phyloP scores from a whole-genome alignment of 1,284 basidiomycete genomes.

The Trichosporon coremiiforme region DNA sequence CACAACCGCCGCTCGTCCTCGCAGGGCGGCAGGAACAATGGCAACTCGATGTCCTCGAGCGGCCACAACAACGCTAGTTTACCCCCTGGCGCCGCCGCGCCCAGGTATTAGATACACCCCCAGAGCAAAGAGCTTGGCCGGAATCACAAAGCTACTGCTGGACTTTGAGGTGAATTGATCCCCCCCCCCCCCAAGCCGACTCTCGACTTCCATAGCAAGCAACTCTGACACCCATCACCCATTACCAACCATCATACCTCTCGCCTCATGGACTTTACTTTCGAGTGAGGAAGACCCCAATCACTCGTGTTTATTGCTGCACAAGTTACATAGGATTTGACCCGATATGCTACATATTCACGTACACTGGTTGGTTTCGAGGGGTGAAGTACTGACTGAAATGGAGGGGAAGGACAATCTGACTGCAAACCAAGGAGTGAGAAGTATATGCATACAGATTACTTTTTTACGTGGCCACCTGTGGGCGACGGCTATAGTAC shows the following conservation, averaged over 20 bases:
- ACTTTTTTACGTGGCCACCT: slow-evolving; percentile 16
- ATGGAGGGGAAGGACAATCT: too few species aligned
- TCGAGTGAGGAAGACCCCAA: neutral
- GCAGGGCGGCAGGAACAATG: slow-evolving; percentile 24
- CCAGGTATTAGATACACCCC: slow-evolving; percentile 20
- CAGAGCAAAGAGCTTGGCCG: neutral
- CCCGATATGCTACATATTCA: slow-evolving; percentile 17
- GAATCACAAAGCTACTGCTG: neutral
- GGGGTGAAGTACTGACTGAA: neutral
- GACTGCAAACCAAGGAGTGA: neutral
- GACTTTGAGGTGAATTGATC: neutral
- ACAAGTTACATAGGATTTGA: slow-evolving; percentile 20
- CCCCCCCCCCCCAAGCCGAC: neutral
- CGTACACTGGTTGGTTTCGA: neutral
- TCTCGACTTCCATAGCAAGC: neutral
- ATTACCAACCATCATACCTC: slow-evolving; percentile 6
- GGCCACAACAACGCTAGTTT: slow-evolving; percentile 25
- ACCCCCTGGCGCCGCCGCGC: slow-evolving; percentile 34
- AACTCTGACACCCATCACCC: neutral
- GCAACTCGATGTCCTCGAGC: slow-evolving; percentile 24
- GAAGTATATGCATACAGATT: slow-evolving; percentile 17
- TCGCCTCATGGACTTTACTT: slow-evolving; percentile 13
- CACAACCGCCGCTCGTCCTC: slow-evolving; percentile 40
- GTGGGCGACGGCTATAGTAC: slow-evolving; percentile 11
- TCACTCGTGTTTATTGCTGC: slow-evolving; percentile 16